phyloP scores from a whole-genome alignment of 2,329 filamentous ascomycete genomes.

The Claviceps cyperi region DNA sequence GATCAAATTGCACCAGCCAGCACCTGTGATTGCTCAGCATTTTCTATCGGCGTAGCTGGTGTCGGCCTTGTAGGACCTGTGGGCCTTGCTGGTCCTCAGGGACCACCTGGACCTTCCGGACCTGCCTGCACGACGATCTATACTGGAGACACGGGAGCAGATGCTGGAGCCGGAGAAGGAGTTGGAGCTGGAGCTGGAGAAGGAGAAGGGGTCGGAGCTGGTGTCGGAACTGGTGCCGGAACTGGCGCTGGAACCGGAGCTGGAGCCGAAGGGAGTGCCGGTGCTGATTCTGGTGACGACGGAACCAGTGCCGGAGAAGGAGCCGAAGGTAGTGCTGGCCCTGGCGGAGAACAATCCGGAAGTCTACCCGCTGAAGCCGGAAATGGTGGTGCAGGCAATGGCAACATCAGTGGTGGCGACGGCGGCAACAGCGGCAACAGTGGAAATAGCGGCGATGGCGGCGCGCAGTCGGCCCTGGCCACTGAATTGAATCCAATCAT shows the following conservation, averaged over 20 bases:
- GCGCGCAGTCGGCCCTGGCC: background rate
- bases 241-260: background rate
- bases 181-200: too few relatives aligned
- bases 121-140: background rate
- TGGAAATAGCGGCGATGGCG: background rate
- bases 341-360: background rate
- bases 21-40: background rate
- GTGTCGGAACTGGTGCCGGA: too few relatives aligned
- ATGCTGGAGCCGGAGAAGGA: background rate
- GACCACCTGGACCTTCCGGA: background rate
- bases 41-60: background rate
- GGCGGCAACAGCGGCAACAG: background rate
- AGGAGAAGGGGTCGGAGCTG: background rate
- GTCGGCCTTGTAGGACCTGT: too few relatives aligned
- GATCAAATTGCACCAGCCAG: too few relatives aligned
- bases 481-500: background rate
- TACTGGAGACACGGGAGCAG: background rate
- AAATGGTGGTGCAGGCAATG: background rate
- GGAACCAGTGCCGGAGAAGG: background rate
- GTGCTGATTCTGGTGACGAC: background rate
- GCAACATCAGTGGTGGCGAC: background rate
- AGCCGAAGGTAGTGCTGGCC: background rate
- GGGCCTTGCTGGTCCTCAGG: background rate
- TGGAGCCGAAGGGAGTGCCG: background rate
- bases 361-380: background rate